Conservation (phyloP, 805 yeast genomes). For the Candida boidinii region DNA sequence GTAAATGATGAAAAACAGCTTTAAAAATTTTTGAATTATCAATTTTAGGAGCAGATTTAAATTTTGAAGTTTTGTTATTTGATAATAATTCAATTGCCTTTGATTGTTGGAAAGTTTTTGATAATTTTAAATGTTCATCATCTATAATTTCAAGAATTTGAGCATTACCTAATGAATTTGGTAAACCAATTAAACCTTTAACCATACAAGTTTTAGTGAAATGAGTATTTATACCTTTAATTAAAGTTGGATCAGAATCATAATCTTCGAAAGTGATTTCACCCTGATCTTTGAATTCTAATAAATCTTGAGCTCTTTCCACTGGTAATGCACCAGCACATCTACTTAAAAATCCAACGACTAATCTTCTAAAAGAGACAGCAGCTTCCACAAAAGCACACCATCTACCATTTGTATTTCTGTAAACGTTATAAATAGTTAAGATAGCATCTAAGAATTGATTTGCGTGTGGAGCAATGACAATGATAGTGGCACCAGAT, state of each 20-base stretch:
- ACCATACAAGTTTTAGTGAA: constrained; percentile 56
- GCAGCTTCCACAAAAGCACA: constrained; percentile 83
- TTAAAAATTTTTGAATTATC: constrained; percentile 78
- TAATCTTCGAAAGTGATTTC: constrained; percentile 40
- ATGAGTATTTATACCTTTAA: constrained; percentile 58
- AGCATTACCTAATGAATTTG: constrained; percentile 66
- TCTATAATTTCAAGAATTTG: constrained; percentile 61
- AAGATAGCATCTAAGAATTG: constrained; percentile 68
- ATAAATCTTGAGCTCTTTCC: constrained; percentile 80
- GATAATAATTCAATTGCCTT: constrained; percentile 37
- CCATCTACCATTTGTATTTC: constrained; percentile 56
- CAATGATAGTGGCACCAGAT: constrained; percentile 81
- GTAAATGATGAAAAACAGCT: constrained; percentile 68
- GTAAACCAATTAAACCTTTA: constrained; percentile 70
- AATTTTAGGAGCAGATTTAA: constrained; percentile 67
- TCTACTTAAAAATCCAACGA: constrained; percentile 69
- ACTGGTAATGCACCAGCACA: constrained; percentile 85
- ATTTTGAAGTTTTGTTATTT: constrained; percentile 45
- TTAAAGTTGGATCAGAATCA: constrained; percentile 39
- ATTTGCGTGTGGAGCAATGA: constrained; percentile 97
- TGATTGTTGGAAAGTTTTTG: constrained; percentile 59
- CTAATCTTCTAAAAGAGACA: constrained; percentile 53
- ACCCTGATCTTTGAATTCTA: constrained; percentile 52
- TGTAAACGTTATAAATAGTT: constrained; percentile 63
- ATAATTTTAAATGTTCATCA: constrained; percentile 60